Percentiles rank a stretch among this genome's conserved stretches.
phyloP scores from a whole-genome alignment of 495 filamentous ascomycete genomes.

The Extremus antarcticus region DNA sequence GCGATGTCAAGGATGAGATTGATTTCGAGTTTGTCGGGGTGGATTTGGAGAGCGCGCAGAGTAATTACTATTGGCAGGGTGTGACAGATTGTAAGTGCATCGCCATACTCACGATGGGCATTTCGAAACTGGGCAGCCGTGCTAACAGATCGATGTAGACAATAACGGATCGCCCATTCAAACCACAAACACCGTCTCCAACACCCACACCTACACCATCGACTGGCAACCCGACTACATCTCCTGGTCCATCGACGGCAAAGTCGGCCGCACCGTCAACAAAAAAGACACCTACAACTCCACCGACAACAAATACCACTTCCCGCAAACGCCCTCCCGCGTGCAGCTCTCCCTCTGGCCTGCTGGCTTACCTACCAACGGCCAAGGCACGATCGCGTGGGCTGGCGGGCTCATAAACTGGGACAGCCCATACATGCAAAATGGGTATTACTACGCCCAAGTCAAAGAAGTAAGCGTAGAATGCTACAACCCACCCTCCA shows the following conservation, averaged over 20 bases:
- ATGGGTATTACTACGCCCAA: conserved; percentile 82
- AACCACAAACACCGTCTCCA: conserved; percentile 62
- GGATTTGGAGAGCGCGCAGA: conserved; percentile 67
- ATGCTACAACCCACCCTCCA: conserved; percentile 68
- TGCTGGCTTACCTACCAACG: conserved; percentile 69
- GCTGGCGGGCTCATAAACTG: conserved; percentile 84
- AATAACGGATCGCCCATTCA: conserved; percentile 61
- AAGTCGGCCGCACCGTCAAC: conserved; percentile 59
- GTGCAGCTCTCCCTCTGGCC: conserved; percentile 96
- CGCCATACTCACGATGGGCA: background rate
- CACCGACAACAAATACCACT: conserved; percentile 84
- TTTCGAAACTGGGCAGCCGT: no score
- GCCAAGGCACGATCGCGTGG: conserved; percentile 78
- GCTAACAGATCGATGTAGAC: no score
- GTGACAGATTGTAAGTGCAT: conserved; percentile 51
- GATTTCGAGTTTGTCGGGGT: conserved; percentile 90
- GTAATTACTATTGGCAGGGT: conserved; percentile 96
- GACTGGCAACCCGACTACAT: conserved; percentile 81
- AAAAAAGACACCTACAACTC: conserved; percentile 38
- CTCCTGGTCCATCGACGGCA: conserved; percentile 76
- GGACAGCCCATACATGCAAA: conserved; percentile 69
- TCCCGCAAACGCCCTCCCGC: conserved; percentile 86
- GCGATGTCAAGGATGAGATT: conserved; percentile 94
- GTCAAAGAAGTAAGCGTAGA: conserved; percentile 66
- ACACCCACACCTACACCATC: conserved; percentile 86